These are phyloP conservation scores for Ceriops zippeliana DNA, from an alignment of 345 rosid species.

Conservation along the genomic window DNA sequence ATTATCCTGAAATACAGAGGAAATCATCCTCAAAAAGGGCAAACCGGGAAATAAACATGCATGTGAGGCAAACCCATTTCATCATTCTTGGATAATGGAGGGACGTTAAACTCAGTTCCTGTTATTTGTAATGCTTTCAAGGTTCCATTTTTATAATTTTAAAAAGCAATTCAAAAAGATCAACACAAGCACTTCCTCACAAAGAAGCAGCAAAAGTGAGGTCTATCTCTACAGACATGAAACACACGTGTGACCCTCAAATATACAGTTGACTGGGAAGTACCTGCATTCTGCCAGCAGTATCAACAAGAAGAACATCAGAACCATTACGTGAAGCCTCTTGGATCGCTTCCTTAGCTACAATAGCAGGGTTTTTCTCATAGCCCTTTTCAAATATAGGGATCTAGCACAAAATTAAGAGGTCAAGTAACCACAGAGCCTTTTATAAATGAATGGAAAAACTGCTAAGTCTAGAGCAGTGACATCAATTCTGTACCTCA, in stretches of 20 bases:
- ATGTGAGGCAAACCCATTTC: neutral
- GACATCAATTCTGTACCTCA: constrained; percentile 48
- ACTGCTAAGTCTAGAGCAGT: neutral
- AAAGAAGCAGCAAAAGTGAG: neutral
- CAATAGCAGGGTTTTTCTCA: constrained; percentile 95
- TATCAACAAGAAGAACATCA: constrained; percentile 97
- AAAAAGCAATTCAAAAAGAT: neutral
- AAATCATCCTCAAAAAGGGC: neutral
- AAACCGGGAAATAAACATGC: neutral
- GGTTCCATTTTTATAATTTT: neutral
- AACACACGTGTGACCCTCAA: neutral
- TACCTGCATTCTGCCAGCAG: constrained; percentile 99
- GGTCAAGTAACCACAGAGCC: neutral
- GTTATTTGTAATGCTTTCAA: neutral
- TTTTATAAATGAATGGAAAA: neutral
- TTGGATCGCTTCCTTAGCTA: constrained; percentile 97
- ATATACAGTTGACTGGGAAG: neutral
- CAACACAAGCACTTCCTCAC: neutral
- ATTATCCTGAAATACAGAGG: constrained; percentile 54
- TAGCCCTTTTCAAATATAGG: constrained; percentile 98
- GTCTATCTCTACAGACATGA: neutral
- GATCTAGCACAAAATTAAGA: constrained; percentile 39
- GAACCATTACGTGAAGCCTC: constrained; percentile 82
- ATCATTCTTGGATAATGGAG: neutral
- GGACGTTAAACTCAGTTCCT: neutral